Base-by-base conservation (phyloP, 139 green algal genomes). In the Picochlorum sp. region DNA sequence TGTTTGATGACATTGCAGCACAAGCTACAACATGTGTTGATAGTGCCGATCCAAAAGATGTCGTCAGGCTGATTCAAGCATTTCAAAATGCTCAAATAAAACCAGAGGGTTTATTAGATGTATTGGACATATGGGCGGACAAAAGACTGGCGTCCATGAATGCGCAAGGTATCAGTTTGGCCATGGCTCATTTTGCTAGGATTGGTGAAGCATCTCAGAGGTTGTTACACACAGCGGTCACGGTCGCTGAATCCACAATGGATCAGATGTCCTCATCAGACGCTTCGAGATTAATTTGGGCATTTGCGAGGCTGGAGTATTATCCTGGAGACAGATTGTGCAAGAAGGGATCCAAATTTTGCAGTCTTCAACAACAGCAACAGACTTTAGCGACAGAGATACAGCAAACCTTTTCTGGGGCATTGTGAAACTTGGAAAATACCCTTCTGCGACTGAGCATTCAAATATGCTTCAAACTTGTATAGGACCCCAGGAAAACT, bases 341-440 rank as follows among this genome's bases (percentile, higher is more conserved):
- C 30, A 47, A 30, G 41, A 66, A 18, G 69, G 49, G 16, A 51
- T 47, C 23, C 18, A 7, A n/a, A 41, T 44, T 30, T 45, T 70
- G 62, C 62, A 47, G 20, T n/a, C 37, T 26, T 37, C 44, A 38
- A 50, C 56, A 4, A 13, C 34, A 41, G 47, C 16, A 6, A 54
- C 49, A 3, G 23, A 11, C 0, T 77, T 77, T n/a, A 23, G 14
- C 3, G 64, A 72, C 63, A 67, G 65, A 18, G 64, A 67, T 13
- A 49, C 47, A 2, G 62, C 70, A 51, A 73, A 73, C n/a, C 55
- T 77, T 49, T 58, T 77, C 15, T 77, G 70, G 70, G 65, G 62
- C 15, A 44, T 77, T 28, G 70, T 63, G 15, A 62, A 14, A 6
- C 49, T 64, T 49, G 68, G 54, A 34, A 26, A 44, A 5, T 30